These are phyloP conservation scores for Alternaria angustiovoidea DNA, from an alignment of 2,329 filamentous ascomycete species.

Conservation along the genomic window DNA sequence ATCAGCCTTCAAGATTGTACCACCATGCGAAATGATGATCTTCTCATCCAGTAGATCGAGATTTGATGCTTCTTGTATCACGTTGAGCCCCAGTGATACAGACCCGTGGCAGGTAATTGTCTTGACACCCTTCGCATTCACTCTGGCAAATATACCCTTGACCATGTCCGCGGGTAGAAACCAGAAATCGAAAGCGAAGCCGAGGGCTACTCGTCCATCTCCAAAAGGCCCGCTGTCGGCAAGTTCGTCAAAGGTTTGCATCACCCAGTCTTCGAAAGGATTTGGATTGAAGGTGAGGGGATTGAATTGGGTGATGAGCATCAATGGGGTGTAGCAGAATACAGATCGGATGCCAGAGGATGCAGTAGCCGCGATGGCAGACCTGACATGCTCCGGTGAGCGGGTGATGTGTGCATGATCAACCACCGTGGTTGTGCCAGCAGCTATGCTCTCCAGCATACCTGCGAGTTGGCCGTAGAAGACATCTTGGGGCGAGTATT, in stretches of 20 bases:
- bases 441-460: slow-evolving; percentile 61
- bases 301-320: slow-evolving; percentile 53
- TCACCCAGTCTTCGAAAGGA: slow-evolving; percentile 57
- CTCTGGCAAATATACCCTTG: slow-evolving; percentile 49
- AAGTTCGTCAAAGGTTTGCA: slow-evolving; percentile 50
- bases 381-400: slow-evolving; percentile 31
- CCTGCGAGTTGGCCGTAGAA: slow-evolving; percentile 49
- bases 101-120: slow-evolving; percentile 55
- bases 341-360: slow-evolving; percentile 58
- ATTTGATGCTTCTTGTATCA: slow-evolving; percentile 34
- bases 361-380: slow-evolving; percentile 53
- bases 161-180: slow-evolving; percentile 52
- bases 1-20: slow-evolving; percentile 44
- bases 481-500: slow-evolving; percentile 36
- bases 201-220: slow-evolving; percentile 51
- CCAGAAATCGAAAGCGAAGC: slow-evolving; percentile 56
- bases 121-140: slow-evolving; percentile 49
- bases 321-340: slow-evolving; percentile 51
- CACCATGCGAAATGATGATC: slow-evolving; percentile 55
- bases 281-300: slow-evolving; percentile 56
- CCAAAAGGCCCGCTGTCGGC: slow-evolving; percentile 36
- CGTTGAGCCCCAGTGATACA: slow-evolving; percentile 13
- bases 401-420: slow-evolving; percentile 63
- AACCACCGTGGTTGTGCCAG: slow-evolving; percentile 62
- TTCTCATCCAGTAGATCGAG: slow-evolving; percentile 54